Percentiles rank a stretch among this genome's conserved stretches.
These are phyloP conservation scores for Xylaria sp. DNA, from an alignment of 2,329 filamentous ascomycete genomes.

Conservation along the genomic window DNA sequence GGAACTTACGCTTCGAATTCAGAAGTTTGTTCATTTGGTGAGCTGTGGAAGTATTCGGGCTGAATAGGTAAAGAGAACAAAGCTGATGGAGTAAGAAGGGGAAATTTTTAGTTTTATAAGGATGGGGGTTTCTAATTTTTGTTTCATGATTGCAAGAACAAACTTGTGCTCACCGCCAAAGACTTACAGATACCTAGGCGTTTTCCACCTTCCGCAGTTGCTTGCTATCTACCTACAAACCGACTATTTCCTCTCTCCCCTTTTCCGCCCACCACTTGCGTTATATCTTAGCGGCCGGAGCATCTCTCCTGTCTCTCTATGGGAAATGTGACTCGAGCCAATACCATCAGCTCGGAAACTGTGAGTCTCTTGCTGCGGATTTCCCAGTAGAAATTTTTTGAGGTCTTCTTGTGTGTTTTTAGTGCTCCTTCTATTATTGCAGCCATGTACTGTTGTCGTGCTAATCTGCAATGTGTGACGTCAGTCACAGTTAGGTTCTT, in stretches of 20 bases:
- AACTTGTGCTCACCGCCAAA: background rate
- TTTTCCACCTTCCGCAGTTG: background rate
- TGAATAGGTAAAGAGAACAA: background rate
- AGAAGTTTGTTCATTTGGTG: constrained; percentile 13
- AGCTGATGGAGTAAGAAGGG: background rate
- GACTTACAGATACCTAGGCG: background rate
- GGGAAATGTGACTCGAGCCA: constrained; percentile 29
- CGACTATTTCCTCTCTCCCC: constrained; percentile 3
- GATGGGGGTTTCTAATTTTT: background rate
- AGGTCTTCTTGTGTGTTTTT: background rate
- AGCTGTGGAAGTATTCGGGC: background rate
- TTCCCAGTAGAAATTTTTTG: constrained; percentile 12
- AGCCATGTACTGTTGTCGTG: background rate
- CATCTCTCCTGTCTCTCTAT: constrained; percentile 34
- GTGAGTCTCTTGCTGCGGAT: constrained; percentile 7
- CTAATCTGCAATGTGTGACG: constrained; percentile 12
- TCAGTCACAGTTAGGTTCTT: constrained; percentile 6
- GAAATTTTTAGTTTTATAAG: background rate
- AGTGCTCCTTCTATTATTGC: background rate
- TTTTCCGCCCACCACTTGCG: constrained; percentile 25
- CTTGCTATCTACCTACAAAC: background rate
- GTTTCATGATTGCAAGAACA: background rate
- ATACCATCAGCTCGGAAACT: constrained; percentile 8
- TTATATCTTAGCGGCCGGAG: constrained; percentile 34
- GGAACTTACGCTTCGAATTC: constrained; percentile 18